Evolutionary conservation across 495 filamentous ascomycete species (phyloP).

Genomic region (Diplogelasinospora grovesii): DNA sequence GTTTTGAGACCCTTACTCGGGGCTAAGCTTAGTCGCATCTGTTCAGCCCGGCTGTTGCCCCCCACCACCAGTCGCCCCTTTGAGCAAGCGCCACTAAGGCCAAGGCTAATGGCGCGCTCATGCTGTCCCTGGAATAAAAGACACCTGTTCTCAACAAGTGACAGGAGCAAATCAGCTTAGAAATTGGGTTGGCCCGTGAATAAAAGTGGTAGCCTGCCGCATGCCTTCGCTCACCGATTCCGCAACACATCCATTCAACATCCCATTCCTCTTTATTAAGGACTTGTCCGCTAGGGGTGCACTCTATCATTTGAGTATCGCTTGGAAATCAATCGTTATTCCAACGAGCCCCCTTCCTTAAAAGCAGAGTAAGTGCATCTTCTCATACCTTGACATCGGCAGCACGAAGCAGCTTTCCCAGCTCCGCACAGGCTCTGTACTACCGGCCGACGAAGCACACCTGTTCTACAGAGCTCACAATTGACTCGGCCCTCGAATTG

Average conservation of each 20-base stretch:
- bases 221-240: too few relatives aligned
- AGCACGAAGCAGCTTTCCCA: too few relatives aligned
- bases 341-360: too few relatives aligned
- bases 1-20: background rate
- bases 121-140: conserved; percentile 25
- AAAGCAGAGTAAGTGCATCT: too few relatives aligned
- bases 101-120: conserved; percentile 7
- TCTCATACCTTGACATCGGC: too few relatives aligned
- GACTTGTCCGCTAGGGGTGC: conserved; percentile 7
- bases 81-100: conserved; percentile 6
- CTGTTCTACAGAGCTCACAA: too few relatives aligned
- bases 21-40: background rate
- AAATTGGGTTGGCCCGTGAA: conserved; percentile 15
- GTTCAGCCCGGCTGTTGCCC: background rate
- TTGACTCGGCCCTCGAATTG: too few relatives aligned
- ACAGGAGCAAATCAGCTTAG: conserved; percentile 15
- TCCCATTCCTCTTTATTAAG: conserved; percentile 11
- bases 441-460: too few relatives aligned
- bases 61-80: conserved; percentile 2
- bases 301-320: conserved; percentile 11
- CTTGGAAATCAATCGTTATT: too few relatives aligned
- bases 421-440: too few relatives aligned
- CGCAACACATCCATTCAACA: conserved; percentile 11
- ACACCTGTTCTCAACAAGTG: conserved; percentile 26
- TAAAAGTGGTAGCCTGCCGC: conserved; percentile 20